Percentiles rank a stretch among this genome's conserved stretches.
These are phyloP conservation scores for Stephanodiscus minutulus DNA, from an alignment of 108 stramenopile species.

Conservation along the genomic window DNA sequence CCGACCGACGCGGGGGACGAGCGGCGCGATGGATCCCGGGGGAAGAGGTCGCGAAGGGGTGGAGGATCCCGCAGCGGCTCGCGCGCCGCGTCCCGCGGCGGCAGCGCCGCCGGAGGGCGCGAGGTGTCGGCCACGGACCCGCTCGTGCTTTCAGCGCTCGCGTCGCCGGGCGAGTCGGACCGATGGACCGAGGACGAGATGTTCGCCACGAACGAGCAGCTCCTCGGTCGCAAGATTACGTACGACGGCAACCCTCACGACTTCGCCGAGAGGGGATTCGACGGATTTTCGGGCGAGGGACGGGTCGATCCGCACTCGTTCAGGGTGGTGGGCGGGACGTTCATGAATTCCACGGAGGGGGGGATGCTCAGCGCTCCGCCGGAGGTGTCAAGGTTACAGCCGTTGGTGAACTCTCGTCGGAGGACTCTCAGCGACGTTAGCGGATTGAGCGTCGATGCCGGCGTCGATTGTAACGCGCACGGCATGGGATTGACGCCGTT, in stretches of 20 bases:
- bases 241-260: conserved; percentile 90
- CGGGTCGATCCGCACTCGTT: conserved; percentile 87
- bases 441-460: neutral
- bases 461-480: conserved; percentile 18
- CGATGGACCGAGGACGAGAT: conserved; percentile 89
- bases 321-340: conserved; percentile 79
- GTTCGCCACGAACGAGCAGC: conserved; percentile 77
- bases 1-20: neutral
- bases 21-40: neutral
- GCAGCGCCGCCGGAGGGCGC: conserved; percentile 35
- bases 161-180: conserved; percentile 55
- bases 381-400: conserved; percentile 2
- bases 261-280: conserved; percentile 76
- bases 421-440: neutral
- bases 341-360: conserved; percentile 61
- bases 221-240: conserved; percentile 66
- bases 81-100: conserved; percentile 16
- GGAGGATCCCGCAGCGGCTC: neutral
- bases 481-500: conserved; percentile 67
- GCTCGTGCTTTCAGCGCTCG: conserved; percentile 61
- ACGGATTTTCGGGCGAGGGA: conserved; percentile 19
- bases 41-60: neutral
- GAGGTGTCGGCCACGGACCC: conserved; percentile 52
- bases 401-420: conserved; percentile 1
- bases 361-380: neutral